A percentile compares a stretch with the other conserved stretches of the same genome.
phyloP scores from a whole-genome alignment of 2,329 filamentous ascomycete genomes.

The Chrysosporium keratinophilum region DNA sequence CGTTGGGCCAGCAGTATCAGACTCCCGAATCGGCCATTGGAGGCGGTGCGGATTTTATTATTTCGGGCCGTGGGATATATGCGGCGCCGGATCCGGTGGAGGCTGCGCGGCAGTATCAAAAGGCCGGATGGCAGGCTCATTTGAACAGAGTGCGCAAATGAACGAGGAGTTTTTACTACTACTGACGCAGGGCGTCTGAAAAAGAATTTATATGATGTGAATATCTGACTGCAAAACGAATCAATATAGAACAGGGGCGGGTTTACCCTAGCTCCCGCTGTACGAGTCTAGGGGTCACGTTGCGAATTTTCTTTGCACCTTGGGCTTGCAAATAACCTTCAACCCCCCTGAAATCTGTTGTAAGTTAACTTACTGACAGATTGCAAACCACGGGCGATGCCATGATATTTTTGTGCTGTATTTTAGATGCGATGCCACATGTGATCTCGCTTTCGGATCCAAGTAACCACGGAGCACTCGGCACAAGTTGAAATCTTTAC shows the following conservation, averaged over 20 bases:
- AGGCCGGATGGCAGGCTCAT: conserved; percentile 41
- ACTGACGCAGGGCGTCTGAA: not conserved
- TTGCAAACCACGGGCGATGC: too few species aligned
- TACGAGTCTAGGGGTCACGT: too few species aligned
- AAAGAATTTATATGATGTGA: not conserved
- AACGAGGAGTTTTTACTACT: not conserved
- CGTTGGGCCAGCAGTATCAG: conserved; percentile 41
- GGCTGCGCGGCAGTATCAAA: conserved; percentile 36
- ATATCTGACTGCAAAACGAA: not conserved
- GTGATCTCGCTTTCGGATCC: too few species aligned
- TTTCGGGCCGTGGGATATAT: conserved; percentile 40
- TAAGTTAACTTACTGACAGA: too few species aligned
- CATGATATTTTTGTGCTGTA: too few species aligned
- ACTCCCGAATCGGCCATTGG: conserved; percentile 38
- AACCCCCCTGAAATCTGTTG: too few species aligned
- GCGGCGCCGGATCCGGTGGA: conserved; percentile 36
- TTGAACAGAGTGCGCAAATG: conserved; percentile 28
- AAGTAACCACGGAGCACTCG: too few species aligned
- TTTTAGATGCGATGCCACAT: too few species aligned
- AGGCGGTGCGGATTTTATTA: conserved; percentile 41
- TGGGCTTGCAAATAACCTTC: too few species aligned
- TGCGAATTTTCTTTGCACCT: too few species aligned
- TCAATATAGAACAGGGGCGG: not conserved
- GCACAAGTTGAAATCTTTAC: too few species aligned
- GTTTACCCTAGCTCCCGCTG: too few species aligned